Evolutionary conservation across 441 rosid species (phyloP).

Genomic region (Aleurites moluccanus): DNA sequence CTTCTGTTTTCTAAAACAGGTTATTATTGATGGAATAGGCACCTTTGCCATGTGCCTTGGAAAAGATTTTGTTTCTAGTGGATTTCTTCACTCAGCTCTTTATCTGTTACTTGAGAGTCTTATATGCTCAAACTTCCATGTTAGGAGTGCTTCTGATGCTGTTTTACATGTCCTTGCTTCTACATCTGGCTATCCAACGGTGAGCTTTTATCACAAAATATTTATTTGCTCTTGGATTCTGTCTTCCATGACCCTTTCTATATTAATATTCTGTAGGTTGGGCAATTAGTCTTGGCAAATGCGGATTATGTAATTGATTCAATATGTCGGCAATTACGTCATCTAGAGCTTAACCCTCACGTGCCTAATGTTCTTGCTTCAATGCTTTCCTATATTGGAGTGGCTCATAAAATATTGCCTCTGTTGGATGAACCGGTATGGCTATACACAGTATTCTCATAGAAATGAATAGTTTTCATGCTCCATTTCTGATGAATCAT

Average conservation of each 20-base stretch:
- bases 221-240: conserved; percentile 16
- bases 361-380: conserved; percentile 96
- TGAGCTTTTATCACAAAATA: conserved; percentile 35
- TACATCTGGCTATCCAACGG: conserved; percentile 62
- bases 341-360: conserved; percentile 85
- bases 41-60: conserved; percentile 75
- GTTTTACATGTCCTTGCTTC: conserved; percentile 71
- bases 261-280: conserved; percentile 57
- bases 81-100: conserved; percentile 89
- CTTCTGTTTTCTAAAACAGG: conserved; percentile 43
- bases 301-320: conserved; percentile 93
- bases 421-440: conserved; percentile 93
- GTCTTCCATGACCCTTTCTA: conserved; percentile 15
- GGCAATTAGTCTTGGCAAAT: conserved; percentile 83
- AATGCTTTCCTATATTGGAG: conserved; percentile 92
- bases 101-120: conserved; percentile 89
- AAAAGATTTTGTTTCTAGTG: conserved; percentile 67
- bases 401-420: conserved; percentile 76
- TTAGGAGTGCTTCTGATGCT: conserved; percentile 76
- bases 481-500: conserved; percentile 1
- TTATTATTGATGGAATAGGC: conserved; percentile 83
- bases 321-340: conserved; percentile 84
- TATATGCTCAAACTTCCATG: conserved; percentile 64
- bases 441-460: conserved; percentile 16
- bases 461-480: conserved; percentile 3